Base-by-base conservation (phyloP, 768 basidiomycete genomes). In the Tricholomella constricta region DNA sequence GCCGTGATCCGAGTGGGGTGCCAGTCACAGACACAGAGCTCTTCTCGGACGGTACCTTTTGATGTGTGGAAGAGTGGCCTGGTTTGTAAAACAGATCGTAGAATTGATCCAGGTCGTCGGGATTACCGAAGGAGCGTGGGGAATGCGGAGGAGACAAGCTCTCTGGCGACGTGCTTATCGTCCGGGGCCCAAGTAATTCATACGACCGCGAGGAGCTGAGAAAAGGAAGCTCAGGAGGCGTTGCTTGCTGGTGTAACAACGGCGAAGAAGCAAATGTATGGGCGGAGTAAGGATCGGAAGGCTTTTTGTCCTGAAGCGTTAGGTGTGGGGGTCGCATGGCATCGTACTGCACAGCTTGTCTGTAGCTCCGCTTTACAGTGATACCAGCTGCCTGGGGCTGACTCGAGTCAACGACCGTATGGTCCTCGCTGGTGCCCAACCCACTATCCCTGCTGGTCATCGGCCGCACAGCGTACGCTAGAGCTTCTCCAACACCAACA, bases 71-170 rank as follows among this genome's bases (percentile, higher is more conserved):
- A 22, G 47, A 47, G 26, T 36, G 55, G 46, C 59, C 65, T 6
- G 86, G 86, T 36, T 72, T 74, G 64, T 86, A 90, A 68, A 91
- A 91, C 7, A 91, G 72, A 61, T 90, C 86, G 32, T 80, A 81
- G 72, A 87, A 91, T 10, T 80, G 76, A n/a, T 88, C 86, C 6
- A 90, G 73, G 57, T 90, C 87, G 51, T 86, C 84, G 0, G 79
- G 76, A 51, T 74, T 78, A 9, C 82, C 80, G 31, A 89, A 69
- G 2, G 78, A 78, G n/a, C 78, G 79, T 22, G 82, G 82, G 10
- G 77, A 74, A 62, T 65, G 74, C 57, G 63, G 73, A 52, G 62
- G 79, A 55, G 72, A 75, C 25, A 72, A 71, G 29, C 62, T 69
- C 11, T 62, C 63, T 22, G 61, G 60, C 35, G 60, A 62, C 19